Evolutionary conservation across 768 basidiomycete genomes (phyloP), one percentile per base, ranked within the genome.

Genomic region (Suillus brevipes): DNA sequence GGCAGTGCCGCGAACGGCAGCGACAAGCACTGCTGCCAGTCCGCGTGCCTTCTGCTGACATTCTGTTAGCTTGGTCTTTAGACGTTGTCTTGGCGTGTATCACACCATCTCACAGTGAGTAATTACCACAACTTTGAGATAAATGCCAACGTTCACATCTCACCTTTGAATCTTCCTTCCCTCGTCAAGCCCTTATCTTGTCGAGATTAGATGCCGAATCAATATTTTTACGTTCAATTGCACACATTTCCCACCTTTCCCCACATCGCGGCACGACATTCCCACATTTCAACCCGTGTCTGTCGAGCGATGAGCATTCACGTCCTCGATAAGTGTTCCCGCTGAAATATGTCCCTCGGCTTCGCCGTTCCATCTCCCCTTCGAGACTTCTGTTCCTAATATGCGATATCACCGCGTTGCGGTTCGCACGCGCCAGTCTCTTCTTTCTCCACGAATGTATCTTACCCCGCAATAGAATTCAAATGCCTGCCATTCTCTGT

Each of bases 241-340:
- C 40, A 23, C 6, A 12, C 42, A n/a, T 58, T 63, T 61, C 64
- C 71, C 73, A 62, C 53, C 59, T 63, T 76, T 67, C 73, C 75
- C 72, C 73, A 28, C 68, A 70, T 71, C 68, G 67, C 72, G 65
- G 67, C 63, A 67, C n/a, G 42, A 42, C 58, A 53, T 50, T 65
- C 61, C 47, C 53, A 36, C 42, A 62, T 49, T 65, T 56, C 55
- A 43, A 31, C 47, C 67, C 50, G 63, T 62, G 47, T 72, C 49
- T 62, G 59, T 47, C 55, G 63, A 36, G 47, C n/a, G 9, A 57
- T 60, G 65, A 62, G 58, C 66, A 63, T 61, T 60, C 66, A 59
- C 60, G 13, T 60, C 49, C 57, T 58, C 53, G 18, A 61, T 49
- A 60, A 42, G 38, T 64, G 37, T 60, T 43, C 47, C 64, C 64